Conservation (phyloP, 768 basidiomycete genomes). For the Phylloporus arenicola region DNA sequence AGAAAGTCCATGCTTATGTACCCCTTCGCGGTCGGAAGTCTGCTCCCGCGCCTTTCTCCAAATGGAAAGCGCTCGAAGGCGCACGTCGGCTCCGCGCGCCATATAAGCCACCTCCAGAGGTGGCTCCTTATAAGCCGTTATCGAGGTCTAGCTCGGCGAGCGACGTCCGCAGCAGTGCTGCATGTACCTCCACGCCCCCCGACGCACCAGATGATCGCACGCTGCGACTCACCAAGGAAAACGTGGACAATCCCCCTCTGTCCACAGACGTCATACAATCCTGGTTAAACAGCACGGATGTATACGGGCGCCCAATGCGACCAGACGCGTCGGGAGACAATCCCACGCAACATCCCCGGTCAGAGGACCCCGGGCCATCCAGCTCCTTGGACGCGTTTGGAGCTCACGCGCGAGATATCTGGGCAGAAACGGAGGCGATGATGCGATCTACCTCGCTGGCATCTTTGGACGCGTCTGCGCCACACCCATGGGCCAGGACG, state of each 20-base stretch:
- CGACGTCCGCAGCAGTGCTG: background rate
- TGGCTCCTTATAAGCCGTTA: too few relatives aligned
- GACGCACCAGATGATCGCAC: background rate
- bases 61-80: background rate
- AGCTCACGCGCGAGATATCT: background rate
- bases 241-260: background rate
- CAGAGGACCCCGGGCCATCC: background rate
- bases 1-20: constrained; percentile 15
- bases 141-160: background rate
- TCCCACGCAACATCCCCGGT: background rate
- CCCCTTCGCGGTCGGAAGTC: constrained; percentile 6
- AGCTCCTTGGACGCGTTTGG: background rate
- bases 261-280: background rate
- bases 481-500: too few relatives aligned
- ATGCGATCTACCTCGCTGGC: background rate
- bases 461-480: background rate
- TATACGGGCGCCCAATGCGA: background rate
- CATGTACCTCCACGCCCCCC: background rate
- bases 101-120: too few relatives aligned
- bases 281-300: background rate
- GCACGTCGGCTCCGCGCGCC: background rate
- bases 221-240: background rate
- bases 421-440: background rate
- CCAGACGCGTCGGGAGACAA: background rate
- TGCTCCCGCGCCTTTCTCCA: background rate